Base-by-base conservation (phyloP, 2,329 filamentous ascomycete genomes). In the Aspergillus transmontanensis region DNA sequence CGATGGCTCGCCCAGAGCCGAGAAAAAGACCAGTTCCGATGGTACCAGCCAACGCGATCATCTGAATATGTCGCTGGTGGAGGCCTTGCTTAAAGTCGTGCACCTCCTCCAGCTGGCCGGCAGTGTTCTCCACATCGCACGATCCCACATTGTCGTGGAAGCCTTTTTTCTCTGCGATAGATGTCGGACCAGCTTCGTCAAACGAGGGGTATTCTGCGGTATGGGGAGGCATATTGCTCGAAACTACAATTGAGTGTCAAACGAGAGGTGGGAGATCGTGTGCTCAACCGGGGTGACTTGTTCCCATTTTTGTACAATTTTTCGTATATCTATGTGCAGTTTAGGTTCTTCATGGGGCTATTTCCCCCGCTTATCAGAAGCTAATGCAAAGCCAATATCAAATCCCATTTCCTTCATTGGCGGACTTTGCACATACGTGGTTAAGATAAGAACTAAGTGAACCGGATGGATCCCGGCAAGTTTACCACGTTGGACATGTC, bases 1-100 rank as follows among this genome's bases (percentile, higher is more conserved):
- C 69, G 48, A 79, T 73, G 11, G 75, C 75, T 43, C 64, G 64
- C 2, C 76, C 76, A n/a, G 73, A 76, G 45, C 75, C 71, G 9
- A 79, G 69, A 36, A 79, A 79, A 1, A 79, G 70, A 55, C 77
- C 76, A 1, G 76, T 79, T 9, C 77, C 76, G 43, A 78, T 75
- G 5, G 74, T 76, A 34, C 77, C 76, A 2, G 76, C 76, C 23
- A 79, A 66, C 16, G 76, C 75, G 53, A 78, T 78, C 75, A 78
- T 77, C 62, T 76, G 72, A 57, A 76, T 76, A 36, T 76, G 75
- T 9, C 75, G 69, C 60, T 75, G 71, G 45, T 72, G 69, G 10
- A 76, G 70, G 16, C 73, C 74, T 41, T 74, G 70, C 50, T 60
- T 66, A 50, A 73, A 65, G 11, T 62, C 50, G 10, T 55, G 61